A percentile compares a stretch with the other conserved stretches of the same genome.
These are phyloP conservation scores for Elaeis oleifera DNA, from an alignment of 202 grass and related monocot species.

Conservation along the genomic window DNA sequence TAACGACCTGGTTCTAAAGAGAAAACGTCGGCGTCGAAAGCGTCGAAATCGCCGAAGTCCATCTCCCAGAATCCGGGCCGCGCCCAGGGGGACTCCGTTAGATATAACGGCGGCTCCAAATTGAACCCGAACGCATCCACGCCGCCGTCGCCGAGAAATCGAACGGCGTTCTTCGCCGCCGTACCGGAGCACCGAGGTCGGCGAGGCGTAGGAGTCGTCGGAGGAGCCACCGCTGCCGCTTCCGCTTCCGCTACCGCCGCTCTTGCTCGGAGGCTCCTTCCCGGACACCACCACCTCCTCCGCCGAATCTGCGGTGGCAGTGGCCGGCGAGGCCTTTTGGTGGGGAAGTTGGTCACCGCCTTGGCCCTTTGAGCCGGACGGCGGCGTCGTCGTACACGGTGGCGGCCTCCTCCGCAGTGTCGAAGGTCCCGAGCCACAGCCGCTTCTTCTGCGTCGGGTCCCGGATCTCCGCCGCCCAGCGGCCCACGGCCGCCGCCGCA, in stretches of 20 bases:
- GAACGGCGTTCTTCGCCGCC: conserved; percentile 1
- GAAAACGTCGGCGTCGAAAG: conserved; percentile 24
- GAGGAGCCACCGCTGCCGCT: conserved; percentile 6
- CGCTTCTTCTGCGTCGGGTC: conserved; percentile 32
- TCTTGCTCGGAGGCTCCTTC: no score
- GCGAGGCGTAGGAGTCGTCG: conserved; percentile 8
- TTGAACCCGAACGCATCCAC: conserved; percentile 8
- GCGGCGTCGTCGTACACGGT: conserved; percentile 45
- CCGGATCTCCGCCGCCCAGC: conserved; percentile 46
- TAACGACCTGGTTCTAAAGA: conserved; percentile 2
- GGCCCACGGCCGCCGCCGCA: conserved; percentile 37
- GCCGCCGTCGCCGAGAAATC: conserved; percentile 6
- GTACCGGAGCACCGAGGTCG: conserved; percentile 9
- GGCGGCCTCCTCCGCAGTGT: conserved; percentile 50
- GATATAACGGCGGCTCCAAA: conserved; percentile 15
- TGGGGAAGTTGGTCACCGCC: conserved; percentile 41
- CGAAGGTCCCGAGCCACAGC: conserved; percentile 44
- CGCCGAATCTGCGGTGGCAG: background rate
- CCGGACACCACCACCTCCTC: no score
- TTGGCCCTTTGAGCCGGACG: conserved; percentile 26
- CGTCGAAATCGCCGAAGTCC: conserved; percentile 30
- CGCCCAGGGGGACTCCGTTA: conserved; percentile 13
- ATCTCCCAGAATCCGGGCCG: background rate
- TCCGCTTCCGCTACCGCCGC: background rate
- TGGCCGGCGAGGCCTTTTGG: background rate